These are phyloP conservation scores for Hemisphaericaspora subhashii DNA, from an alignment of 1,139 yeast genomes.

Conservation along the genomic window DNA sequence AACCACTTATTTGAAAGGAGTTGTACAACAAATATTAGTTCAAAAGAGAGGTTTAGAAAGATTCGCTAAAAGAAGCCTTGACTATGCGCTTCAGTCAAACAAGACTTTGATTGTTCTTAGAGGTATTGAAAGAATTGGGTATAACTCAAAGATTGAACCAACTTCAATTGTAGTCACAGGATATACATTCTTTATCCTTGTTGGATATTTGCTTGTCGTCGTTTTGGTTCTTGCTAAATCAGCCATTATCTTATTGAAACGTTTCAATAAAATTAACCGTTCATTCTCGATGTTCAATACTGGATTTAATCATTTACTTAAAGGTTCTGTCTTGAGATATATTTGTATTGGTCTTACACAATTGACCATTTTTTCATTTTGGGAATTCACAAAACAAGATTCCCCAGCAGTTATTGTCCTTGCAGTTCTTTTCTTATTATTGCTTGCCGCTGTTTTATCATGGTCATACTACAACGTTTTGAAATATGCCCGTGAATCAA, in stretches of 20 bases:
- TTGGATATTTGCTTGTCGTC: constrained; percentile 52
- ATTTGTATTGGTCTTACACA: constrained; percentile 77
- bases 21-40: constrained; percentile 61
- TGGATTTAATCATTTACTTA: constrained; percentile 55
- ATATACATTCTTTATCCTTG: constrained; percentile 67
- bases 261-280: constrained; percentile 46
- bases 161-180: constrained; percentile 76
- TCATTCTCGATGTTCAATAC: constrained; percentile 50
- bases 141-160: constrained; percentile 64
- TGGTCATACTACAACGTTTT: constrained; percentile 63
- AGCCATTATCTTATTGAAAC: constrained; percentile 44
- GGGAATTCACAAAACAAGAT: constrained; percentile 72
- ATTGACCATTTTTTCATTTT: constrained; percentile 62
- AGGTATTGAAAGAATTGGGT: constrained; percentile 76
- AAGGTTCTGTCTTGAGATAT: constrained; percentile 69
- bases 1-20: constrained; percentile 55
- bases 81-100: constrained; percentile 36
- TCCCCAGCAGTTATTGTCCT: constrained; percentile 75
- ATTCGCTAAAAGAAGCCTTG: constrained; percentile 26
- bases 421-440: constrained; percentile 60
- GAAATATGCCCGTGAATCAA: constrained; percentile 56
- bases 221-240: constrained; percentile 56
- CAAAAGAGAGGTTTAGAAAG: constrained; percentile 36
- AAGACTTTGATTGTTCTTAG: constrained; percentile 58
- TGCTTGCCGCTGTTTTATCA: constrained; percentile 53